Conservation (phyloP, 306 rosid genomes). For the Trichosanthes cucumerina region DNA sequence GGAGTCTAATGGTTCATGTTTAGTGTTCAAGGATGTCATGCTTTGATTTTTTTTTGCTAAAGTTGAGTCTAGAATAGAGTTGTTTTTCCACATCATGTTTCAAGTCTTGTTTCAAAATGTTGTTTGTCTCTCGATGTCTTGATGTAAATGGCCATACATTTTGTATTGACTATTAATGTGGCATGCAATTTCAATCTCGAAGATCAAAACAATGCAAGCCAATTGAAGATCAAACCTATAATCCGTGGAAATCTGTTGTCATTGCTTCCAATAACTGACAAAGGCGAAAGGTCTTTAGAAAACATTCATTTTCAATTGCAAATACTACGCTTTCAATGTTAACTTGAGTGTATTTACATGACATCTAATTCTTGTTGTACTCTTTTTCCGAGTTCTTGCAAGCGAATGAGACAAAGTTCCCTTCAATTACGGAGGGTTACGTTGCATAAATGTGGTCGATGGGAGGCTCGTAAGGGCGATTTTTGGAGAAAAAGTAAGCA, state of each 20-base stretch:
- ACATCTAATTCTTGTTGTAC: no score
- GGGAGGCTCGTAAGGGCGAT: no score
- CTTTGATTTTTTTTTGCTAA: background rate
- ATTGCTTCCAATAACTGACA: conserved; percentile 45
- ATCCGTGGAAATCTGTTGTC: conserved; percentile 65
- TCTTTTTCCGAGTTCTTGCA: no score
- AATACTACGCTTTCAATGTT: no score
- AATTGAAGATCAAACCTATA: conserved; percentile 35
- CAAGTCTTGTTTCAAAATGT: background rate
- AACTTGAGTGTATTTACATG: no score
- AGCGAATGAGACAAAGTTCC: no score
- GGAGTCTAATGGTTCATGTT: background rate
- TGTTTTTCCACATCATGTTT: background rate
- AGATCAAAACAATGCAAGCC: conserved; percentile 47
- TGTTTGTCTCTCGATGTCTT: no score
- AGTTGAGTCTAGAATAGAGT: background rate
- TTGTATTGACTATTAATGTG: background rate
- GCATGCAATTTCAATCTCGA: conserved; percentile 30
- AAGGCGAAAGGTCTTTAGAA: conserved; percentile 53
- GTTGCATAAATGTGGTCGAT: no score
- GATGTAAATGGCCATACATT: background rate
- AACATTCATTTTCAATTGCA: no score
- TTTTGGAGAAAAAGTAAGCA: no score
- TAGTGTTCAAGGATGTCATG: background rate
- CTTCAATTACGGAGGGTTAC: no score